Evolutionary conservation across 441 rosid genomes (phyloP).

Genomic region (Erysimum cheiri): DNA sequence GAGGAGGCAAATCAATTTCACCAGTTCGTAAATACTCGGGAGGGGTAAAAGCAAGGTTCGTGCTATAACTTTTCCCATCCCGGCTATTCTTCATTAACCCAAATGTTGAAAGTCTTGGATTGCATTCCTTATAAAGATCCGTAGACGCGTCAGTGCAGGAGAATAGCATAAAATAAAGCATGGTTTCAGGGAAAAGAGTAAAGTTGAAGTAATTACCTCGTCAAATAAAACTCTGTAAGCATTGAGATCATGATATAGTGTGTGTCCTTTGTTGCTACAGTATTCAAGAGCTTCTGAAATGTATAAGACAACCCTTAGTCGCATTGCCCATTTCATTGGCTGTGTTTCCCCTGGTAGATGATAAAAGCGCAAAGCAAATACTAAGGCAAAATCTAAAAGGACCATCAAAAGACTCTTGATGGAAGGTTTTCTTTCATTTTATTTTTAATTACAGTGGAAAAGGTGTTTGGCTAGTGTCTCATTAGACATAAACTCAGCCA

Average conservation of each 20-base stretch:
- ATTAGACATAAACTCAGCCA: conserved; percentile 66
- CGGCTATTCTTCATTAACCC: conserved; percentile 75
- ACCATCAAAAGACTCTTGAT: conserved; percentile 1
- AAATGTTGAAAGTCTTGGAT: conserved; percentile 72
- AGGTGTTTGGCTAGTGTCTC: conserved; percentile 70
- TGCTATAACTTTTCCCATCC: conserved; percentile 66
- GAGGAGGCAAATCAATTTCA: conserved; percentile 13
- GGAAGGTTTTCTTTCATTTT: background rate
- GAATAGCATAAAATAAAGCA: background rate
- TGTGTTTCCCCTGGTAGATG: conserved; percentile 60
- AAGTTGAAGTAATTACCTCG: conserved; percentile 47
- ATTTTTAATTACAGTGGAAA: conserved; percentile 58
- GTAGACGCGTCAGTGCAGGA: conserved; percentile 1
- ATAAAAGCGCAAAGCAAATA: background rate
- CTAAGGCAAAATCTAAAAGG: background rate
- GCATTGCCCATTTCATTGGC: conserved; percentile 76
- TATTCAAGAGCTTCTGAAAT: conserved; percentile 67
- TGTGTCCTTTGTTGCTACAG: conserved; percentile 57
- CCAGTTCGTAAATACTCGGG: conserved; percentile 76
- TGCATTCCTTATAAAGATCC: conserved; percentile 54
- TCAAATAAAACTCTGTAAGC: conserved; percentile 70
- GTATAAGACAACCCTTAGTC: conserved; percentile 62
- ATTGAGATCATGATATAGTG: conserved; percentile 66
- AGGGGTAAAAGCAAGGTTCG: conserved; percentile 73
- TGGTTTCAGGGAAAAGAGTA: background rate